Evolutionary conservation across 2,329 filamentous ascomycete species (phyloP).

Genomic region (Colletotrichum sp.): DNA sequence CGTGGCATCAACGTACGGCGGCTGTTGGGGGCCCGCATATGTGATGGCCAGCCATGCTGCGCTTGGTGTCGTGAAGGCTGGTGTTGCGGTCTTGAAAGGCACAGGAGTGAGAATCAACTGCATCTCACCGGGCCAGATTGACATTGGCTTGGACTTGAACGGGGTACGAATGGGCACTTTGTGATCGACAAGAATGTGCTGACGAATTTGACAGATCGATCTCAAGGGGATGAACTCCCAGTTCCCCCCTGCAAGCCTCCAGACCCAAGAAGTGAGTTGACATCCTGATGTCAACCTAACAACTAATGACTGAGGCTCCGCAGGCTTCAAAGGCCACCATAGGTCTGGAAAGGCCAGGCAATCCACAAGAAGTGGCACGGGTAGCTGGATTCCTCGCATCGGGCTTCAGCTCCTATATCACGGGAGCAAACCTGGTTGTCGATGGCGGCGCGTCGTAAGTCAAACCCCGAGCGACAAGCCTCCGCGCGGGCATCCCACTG

Average conservation of each 20-base stretch:
- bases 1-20: slow-evolving; percentile 62
- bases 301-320: not conserved
- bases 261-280: slow-evolving; percentile 47
- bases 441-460: slow-evolving; percentile 60
- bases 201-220: slow-evolving; percentile 45
- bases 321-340: slow-evolving; percentile 54
- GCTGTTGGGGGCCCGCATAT: slow-evolving; percentile 65
- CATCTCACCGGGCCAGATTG: slow-evolving; percentile 44
- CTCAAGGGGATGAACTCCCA: slow-evolving; percentile 55
- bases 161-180: slow-evolving; percentile 30
- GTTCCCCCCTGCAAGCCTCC: slow-evolving; percentile 59
- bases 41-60: slow-evolving; percentile 67
- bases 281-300: not conserved
- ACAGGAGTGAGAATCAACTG: slow-evolving; percentile 66
- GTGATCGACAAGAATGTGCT: not conserved
- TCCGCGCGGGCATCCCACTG: not conserved
- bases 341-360: slow-evolving; percentile 62
- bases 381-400: slow-evolving; percentile 68
- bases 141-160: slow-evolving; percentile 46
- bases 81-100: slow-evolving; percentile 62
- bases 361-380: slow-evolving; percentile 62
- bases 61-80: slow-evolving; percentile 63
- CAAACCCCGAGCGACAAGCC: not conserved
- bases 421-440: slow-evolving; percentile 65
- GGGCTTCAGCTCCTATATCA: slow-evolving; percentile 68